phyloP scores from a whole-genome alignment of 495 filamentous ascomycete genomes.

The Aspergillus cristatus region DNA sequence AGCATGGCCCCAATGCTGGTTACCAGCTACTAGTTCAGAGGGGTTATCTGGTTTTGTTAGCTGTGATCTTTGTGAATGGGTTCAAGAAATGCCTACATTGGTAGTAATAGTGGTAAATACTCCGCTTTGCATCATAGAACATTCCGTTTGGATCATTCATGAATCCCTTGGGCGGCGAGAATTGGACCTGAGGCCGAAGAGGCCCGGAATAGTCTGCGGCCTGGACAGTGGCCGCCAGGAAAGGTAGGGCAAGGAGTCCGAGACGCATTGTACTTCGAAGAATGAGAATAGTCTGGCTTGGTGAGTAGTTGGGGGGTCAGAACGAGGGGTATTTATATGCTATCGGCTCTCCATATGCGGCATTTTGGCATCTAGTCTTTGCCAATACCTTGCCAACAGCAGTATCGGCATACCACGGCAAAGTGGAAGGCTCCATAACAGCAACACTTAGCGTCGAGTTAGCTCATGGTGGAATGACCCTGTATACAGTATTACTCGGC shows the following conservation, averaged over 20 bases:
- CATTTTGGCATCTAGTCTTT: no score
- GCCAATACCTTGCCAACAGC: no score
- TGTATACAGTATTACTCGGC: no score
- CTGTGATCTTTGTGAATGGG: background rate
- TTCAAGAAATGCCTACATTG: conserved; percentile 25
- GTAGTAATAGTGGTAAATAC: conserved; percentile 47
- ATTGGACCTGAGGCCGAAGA: conserved; percentile 37
- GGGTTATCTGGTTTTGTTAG: conserved; percentile 23
- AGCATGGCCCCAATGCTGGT: conserved; percentile 48
- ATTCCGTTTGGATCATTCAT: conserved; percentile 53
- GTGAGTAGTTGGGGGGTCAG: no score
- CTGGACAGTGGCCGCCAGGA: conserved; percentile 1
- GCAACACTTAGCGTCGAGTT: no score
- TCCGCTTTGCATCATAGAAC: conserved; percentile 29
- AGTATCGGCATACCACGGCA: no score
- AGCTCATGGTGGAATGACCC: no score
- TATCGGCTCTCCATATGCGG: no score
- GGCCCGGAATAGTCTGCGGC: conserved; percentile 25
- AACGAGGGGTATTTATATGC: no score
- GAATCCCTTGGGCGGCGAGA: conserved; percentile 39
- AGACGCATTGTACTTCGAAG: background rate
- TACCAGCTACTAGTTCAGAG: conserved; percentile 35
- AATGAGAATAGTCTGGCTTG: no score
- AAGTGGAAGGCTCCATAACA: no score
- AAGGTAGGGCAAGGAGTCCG: background rate